Evolutionary conservation across 228 moss, liverwort and hornwort species (phyloP).

Genomic region (Sphagnum magellanicum): DNA sequence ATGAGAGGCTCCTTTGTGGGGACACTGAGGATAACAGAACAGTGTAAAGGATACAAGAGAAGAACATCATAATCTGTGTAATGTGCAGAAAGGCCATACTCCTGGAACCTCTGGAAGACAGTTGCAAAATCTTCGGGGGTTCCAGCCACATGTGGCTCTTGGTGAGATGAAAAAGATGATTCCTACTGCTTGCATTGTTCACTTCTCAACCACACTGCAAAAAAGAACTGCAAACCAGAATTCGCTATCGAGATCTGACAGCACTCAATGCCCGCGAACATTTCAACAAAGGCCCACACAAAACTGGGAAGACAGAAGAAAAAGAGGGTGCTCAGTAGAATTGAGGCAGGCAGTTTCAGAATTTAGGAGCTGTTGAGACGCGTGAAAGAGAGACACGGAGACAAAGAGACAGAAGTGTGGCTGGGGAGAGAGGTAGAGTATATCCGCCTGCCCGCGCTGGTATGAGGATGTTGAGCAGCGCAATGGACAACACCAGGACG

Average conservation of each 20-base stretch:
- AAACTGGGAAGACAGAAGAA: constrained; percentile 64
- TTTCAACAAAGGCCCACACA: constrained; percentile 60
- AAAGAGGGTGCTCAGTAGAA: constrained; percentile 64
- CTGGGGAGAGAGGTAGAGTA: not conserved
- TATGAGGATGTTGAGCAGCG: not conserved
- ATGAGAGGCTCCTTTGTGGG: constrained; percentile 19
- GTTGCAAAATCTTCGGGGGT: constrained; percentile 58
- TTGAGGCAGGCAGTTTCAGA: constrained; percentile 10
- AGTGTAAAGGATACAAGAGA: constrained; percentile 57
- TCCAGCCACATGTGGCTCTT: constrained; percentile 85
- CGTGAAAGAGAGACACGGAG: not conserved
- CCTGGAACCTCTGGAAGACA: constrained; percentile 52
- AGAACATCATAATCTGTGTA: constrained; percentile 76
- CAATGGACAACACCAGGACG: constrained; percentile 2
- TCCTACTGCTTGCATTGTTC: constrained; percentile 56
- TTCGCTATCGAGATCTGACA: constrained; percentile 14
- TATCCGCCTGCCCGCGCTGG: not conserved
- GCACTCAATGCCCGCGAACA: constrained; percentile 62
- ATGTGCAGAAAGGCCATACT: constrained; percentile 63
- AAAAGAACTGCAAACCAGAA: not conserved
- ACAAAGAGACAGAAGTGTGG: not conserved
- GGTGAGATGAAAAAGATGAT: constrained; percentile 53
- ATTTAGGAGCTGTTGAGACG: too few species aligned
- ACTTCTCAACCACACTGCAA: not conserved
- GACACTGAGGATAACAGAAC: constrained; percentile 44